Conservation (phyloP, 306 rosid genomes). For the Cicer cuneatum region DNA sequence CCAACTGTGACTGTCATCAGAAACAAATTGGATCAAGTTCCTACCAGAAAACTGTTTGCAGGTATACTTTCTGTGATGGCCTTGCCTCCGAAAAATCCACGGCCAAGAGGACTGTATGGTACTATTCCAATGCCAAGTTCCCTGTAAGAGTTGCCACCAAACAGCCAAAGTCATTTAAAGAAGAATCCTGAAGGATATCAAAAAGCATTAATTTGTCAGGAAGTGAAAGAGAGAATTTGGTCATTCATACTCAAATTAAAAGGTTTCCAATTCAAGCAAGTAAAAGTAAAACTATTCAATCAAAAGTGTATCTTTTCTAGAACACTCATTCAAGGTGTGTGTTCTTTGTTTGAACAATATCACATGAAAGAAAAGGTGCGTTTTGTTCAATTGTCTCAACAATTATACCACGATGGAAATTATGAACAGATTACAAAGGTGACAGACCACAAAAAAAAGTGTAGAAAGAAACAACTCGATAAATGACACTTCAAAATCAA, state of each 20-base stretch:
- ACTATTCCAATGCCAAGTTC: conserved; percentile 86
- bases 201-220: background rate
- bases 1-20: conserved; percentile 8
- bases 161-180: conserved; percentile 1
- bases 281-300: conserved; percentile 15
- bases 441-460: no score
- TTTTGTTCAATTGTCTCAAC: background rate
- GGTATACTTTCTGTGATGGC: conserved; percentile 68
- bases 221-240: conserved; percentile 30
- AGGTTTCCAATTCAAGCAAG: conserved; percentile 5
- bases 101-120: conserved; percentile 88
- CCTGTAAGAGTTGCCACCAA: conserved; percentile 47
- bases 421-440: background rate
- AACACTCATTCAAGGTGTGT: no score
- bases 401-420: conserved; percentile 16
- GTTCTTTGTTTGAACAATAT: conserved; percentile 14
- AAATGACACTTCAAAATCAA: background rate
- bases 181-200: conserved; percentile 19
- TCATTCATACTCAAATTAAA: background rate
- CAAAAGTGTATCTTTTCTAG: background rate
- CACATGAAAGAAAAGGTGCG: background rate
- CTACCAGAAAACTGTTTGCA: conserved; percentile 57
- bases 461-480: no score
- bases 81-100: conserved; percentile 87
- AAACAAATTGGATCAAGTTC: conserved; percentile 27